phyloP scores from a whole-genome alignment of 306 rosid species.

The Trichosanthes cucumerina region DNA sequence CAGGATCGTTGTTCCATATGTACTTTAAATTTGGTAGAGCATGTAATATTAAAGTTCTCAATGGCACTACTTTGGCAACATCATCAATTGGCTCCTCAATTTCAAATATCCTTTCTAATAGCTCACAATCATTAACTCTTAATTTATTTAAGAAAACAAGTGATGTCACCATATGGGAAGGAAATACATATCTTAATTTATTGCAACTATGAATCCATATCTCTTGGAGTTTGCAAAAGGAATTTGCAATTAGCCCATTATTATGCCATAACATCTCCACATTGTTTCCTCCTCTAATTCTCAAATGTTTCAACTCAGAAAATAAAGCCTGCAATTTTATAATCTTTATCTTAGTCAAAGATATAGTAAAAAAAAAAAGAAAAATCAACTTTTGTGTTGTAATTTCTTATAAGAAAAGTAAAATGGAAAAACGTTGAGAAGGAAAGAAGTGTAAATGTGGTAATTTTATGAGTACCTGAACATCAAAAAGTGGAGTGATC shows the following conservation, averaged over 20 bases:
- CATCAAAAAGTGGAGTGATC: not conserved
- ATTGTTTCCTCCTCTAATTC: not conserved
- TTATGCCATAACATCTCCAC: not conserved
- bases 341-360: not conserved
- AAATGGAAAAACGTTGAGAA: no score
- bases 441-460: no score
- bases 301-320: not conserved
- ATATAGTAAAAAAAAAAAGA: no score
- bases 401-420: no score
- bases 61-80: not conserved
- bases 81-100: not conserved
- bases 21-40: not conserved
- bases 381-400: no score
- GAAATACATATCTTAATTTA: not conserved
- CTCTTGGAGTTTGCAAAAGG: not conserved
- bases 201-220: not conserved
- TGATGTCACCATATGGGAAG: not conserved
- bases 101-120: not conserved
- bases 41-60: accelerated
- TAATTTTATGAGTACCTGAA: not conserved
- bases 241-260: not conserved
- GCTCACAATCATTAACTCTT: not conserved
- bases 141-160: not conserved
- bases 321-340: not conserved
- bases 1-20: not conserved